Evolutionary conservation across 306 rosid genomes (phyloP).

Genomic region (Cicer yamashitae): DNA sequence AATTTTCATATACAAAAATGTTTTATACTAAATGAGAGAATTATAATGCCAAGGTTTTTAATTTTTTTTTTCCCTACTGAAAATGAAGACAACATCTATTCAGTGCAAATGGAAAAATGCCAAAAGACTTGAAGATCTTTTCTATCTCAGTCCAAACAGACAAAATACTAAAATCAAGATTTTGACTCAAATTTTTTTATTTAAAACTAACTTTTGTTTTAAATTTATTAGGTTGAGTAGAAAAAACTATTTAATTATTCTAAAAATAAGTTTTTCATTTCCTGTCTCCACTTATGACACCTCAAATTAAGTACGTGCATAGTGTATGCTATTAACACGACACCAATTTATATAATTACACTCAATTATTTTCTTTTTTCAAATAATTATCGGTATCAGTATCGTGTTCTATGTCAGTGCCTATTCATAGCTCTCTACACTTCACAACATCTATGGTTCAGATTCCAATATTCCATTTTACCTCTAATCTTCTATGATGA

Average conservation of each 20-base stretch:
- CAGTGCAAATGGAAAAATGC: constrained; percentile 32
- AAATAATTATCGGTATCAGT: too few species aligned
- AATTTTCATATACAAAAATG: background rate
- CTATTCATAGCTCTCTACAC: background rate
- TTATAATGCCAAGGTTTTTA: background rate
- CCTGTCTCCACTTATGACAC: background rate
- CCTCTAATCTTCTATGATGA: constrained; percentile 10
- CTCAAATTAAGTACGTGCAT: background rate
- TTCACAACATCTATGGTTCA: background rate
- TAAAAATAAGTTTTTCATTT: constrained; percentile 12
- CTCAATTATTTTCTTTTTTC: too few species aligned
- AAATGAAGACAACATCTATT: constrained; percentile 40
- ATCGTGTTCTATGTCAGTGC: too few species aligned
- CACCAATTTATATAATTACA: too few species aligned
- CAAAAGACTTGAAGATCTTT: background rate
- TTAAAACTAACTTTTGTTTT: background rate
- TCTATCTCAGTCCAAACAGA: background rate
- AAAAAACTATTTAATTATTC: constrained; percentile 17
- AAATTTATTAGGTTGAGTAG: background rate
- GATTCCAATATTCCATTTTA: constrained; percentile 37
- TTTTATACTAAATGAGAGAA: constrained; percentile 4
- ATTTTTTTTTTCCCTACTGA: constrained; percentile 29
- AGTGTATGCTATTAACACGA: too few species aligned
- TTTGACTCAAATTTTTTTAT: background rate
- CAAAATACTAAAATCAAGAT: constrained; percentile 5